These are phyloP conservation scores for Theobroma cacao DNA, from an alignment of 345 rosid genomes.

Conservation along the genomic window DNA sequence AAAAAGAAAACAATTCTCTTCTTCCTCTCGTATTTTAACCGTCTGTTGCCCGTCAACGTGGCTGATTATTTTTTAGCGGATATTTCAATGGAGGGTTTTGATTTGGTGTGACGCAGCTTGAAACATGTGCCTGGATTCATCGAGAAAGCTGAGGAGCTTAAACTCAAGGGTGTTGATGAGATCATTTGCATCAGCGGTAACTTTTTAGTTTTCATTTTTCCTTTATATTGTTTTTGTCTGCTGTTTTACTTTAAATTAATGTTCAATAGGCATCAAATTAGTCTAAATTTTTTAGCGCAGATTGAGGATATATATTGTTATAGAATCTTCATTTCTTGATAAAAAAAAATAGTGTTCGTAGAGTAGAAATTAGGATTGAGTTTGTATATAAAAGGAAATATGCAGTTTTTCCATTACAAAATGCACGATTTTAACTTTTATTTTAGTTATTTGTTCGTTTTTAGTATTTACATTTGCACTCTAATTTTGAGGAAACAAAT, in stretches of 20 bases:
- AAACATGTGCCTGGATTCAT: slow-evolving; percentile 96
- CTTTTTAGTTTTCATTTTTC: neutral
- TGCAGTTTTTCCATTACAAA: neutral
- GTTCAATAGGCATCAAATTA: neutral
- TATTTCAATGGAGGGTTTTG: neutral
- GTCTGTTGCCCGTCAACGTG: neutral
- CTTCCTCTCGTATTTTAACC: neutral
- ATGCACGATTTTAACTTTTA: neutral
- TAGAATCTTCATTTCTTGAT: neutral
- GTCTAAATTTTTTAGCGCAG: neutral
- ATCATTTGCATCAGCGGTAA: slow-evolving; percentile 83
- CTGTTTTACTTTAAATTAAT: neutral
- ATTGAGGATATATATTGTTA: neutral
- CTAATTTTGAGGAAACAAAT: neutral
- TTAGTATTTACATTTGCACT: neutral
- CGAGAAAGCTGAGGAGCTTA: slow-evolving; percentile 80
- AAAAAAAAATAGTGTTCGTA: neutral
- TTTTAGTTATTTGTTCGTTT: neutral
- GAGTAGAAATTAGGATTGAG: neutral
- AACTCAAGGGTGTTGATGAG: slow-evolving; percentile 81
- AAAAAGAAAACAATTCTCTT: neutral
- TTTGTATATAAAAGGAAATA: neutral
- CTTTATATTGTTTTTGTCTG: neutral
- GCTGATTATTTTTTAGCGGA: neutral
- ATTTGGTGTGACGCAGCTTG: slow-evolving; percentile 40